phyloP scores from a whole-genome alignment of 768 basidiomycete genomes.

The Mycena maculata region DNA sequence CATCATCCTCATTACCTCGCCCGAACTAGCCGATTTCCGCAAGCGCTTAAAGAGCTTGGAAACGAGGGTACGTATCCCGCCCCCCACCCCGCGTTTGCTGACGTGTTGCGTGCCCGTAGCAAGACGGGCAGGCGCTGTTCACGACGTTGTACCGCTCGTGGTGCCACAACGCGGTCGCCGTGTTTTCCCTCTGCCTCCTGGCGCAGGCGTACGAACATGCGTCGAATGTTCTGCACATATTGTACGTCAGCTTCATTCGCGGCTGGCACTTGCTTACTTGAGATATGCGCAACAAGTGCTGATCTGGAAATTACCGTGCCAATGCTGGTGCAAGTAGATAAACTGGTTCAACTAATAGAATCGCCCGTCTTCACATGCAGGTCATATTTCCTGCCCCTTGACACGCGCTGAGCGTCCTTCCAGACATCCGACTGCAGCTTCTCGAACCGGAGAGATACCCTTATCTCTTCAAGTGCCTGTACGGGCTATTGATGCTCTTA shows the following conservation, averaged over 20 bases:
- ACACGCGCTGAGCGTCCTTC: not conserved
- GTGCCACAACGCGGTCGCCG: conserved; percentile 98
- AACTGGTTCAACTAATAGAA: conserved; percentile 97
- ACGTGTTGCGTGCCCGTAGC: conserved; percentile 50
- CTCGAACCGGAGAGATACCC: conserved; percentile 98
- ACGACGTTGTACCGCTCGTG: conserved; percentile 95
- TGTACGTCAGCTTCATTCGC: conserved; percentile 60
- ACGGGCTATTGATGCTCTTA: conserved; percentile 95
- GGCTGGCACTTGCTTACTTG: not conserved
- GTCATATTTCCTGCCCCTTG: conserved; percentile 35
- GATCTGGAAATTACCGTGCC: conserved; percentile 97
- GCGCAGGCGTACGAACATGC: conserved; percentile 99
- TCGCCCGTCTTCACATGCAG: conserved; percentile 98
- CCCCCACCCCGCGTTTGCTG: not conserved
- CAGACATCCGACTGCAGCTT: conserved; percentile 90
- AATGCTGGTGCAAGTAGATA: conserved; percentile 95
- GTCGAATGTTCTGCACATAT: conserved; percentile 93
- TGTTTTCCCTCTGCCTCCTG: conserved; percentile 94
- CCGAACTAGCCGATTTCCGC: conserved; percentile 94
- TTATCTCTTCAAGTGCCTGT: conserved; percentile 96
- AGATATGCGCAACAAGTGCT: conserved; percentile 63
- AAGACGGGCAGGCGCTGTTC: conserved; percentile 97
- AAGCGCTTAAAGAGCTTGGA: conserved; percentile 93
- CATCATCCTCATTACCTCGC: conserved; percentile 95
- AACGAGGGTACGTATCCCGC: conserved; percentile 71